These are phyloP conservation scores for Rhazya stricta DNA, from an alignment of 257 asterid species.

Conservation along the genomic window DNA sequence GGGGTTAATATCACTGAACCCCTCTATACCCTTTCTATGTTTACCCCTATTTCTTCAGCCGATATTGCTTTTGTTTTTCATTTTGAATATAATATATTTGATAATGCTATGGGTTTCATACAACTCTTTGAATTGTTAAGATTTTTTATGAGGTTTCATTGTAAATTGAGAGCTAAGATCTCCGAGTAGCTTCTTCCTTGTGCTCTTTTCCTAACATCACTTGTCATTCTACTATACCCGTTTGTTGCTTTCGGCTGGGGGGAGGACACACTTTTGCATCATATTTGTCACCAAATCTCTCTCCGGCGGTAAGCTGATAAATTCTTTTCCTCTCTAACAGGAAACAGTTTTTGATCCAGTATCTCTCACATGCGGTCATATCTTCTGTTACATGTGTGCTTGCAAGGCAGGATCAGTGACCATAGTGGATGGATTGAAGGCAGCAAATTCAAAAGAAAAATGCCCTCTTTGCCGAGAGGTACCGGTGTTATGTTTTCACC, in stretches of 20 bases:
- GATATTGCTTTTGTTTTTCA: neutral
- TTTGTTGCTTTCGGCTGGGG: neutral
- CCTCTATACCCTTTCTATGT: too few relatives aligned
- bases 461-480: constrained; percentile 97
- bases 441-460: constrained; percentile 42
- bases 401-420: constrained; percentile 92
- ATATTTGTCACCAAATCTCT: neutral
- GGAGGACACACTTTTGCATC: neutral
- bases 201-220: neutral
- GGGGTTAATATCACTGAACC: too few relatives aligned
- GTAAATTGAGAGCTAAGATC: neutral
- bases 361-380: constrained; percentile 83
- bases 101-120: neutral
- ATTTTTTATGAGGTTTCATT: neutral
- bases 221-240: neutral
- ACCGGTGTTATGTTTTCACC: neutral
- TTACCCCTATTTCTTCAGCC: too few relatives aligned
- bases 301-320: neutral
- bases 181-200: neutral
- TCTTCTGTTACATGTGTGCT: constrained; percentile 83
- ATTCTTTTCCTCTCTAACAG: constrained; percentile 28
- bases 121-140: too few relatives aligned
- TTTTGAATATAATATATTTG: neutral
- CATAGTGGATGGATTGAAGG: constrained; percentile 69
- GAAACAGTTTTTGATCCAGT: constrained; percentile 86